These are phyloP conservation scores for Fraxinus cuspidata DNA, from an alignment of 257 asterid species.

Conservation along the genomic window DNA sequence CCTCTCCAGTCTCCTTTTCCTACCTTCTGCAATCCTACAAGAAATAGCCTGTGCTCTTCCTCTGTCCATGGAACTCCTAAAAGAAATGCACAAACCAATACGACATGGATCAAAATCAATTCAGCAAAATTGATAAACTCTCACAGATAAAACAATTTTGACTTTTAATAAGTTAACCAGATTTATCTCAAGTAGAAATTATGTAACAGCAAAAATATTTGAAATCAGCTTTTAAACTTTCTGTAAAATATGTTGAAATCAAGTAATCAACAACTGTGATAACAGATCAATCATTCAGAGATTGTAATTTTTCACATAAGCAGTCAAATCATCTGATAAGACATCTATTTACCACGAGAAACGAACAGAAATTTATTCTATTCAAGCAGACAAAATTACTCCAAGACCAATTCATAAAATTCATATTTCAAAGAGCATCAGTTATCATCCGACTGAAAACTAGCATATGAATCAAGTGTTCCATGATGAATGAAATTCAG, in stretches of 20 bases:
- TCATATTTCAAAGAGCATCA: no score
- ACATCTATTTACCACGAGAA: not conserved
- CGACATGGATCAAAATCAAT: not conserved
- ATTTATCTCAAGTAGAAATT: not conserved
- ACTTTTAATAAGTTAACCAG: not conserved
- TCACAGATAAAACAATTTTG: slow-evolving; percentile 9
- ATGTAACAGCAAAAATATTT: not conserved
- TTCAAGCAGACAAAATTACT: no score
- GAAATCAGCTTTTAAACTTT: not conserved
- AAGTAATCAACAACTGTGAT: not conserved
- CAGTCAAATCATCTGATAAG: not conserved
- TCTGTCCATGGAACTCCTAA: slow-evolving; percentile 92
- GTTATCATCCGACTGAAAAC: slow-evolving; percentile 1
- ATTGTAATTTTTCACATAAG: slow-evolving; percentile 9
- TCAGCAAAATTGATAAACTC: not conserved
- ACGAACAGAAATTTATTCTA: no score
- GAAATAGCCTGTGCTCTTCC: slow-evolving; percentile 83
- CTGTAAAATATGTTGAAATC: not conserved
- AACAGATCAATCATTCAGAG: slow-evolving; percentile 12
- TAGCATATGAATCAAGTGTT: not conserved
- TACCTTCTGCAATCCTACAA: slow-evolving; percentile 70
- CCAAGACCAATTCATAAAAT: not conserved
- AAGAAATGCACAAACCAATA: slow-evolving; percentile 16
- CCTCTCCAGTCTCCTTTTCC: slow-evolving; percentile 96
- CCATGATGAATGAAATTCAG: slow-evolving; percentile 17